A percentile compares a stretch with the other conserved stretches of the same genome.
phyloP scores from a whole-genome alignment of 192 early-diverging fungal species.

The Rhizophagus prolifer region DNA sequence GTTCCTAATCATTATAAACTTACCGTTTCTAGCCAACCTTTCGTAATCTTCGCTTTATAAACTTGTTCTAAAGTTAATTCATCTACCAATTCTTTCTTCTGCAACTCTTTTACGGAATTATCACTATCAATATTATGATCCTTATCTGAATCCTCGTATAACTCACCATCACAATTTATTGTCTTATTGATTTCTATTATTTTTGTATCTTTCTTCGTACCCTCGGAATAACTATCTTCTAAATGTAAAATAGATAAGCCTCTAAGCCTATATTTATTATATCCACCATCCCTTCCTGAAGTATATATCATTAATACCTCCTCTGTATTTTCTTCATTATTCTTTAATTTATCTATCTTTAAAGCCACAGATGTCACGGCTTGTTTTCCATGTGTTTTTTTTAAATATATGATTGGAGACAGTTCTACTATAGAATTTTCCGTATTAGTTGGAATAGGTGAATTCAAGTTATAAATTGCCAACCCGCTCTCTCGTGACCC shows the following conservation, averaged over 20 bases:
- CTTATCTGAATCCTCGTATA: neutral
- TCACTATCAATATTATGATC: neutral
- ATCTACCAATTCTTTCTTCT: neutral
- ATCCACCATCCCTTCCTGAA: slow-evolving; percentile 67
- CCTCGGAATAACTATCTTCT: neutral
- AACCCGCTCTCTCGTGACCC: slow-evolving; percentile 46
- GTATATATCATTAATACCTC: slow-evolving; percentile 54
- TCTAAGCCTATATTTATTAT: slow-evolving; percentile 49
- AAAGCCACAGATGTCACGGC: slow-evolving; percentile 47
- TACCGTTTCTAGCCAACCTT: slow-evolving; percentile 71
- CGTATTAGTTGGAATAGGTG: neutral
- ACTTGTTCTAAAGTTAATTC: slow-evolving; percentile 49
- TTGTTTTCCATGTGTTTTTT: slow-evolving; percentile 49
- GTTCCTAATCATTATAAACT: neutral
- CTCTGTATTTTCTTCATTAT: slow-evolving; percentile 22
- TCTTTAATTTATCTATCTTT: slow-evolving; percentile 13
- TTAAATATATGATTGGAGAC: slow-evolving; percentile 37
- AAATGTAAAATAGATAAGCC: slow-evolving; percentile 15
- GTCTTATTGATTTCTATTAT: slow-evolving; percentile 14
- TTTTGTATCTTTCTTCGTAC: neutral
- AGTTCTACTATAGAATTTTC: neutral
- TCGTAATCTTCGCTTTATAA: slow-evolving; percentile 65
- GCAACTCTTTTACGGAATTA: neutral
- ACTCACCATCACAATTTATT: slow-evolving; percentile 11
- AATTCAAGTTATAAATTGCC: slow-evolving; percentile 32